phyloP scores from a whole-genome alignment of 2,329 filamentous ascomycete species.

The Fusarium staphyleae region DNA sequence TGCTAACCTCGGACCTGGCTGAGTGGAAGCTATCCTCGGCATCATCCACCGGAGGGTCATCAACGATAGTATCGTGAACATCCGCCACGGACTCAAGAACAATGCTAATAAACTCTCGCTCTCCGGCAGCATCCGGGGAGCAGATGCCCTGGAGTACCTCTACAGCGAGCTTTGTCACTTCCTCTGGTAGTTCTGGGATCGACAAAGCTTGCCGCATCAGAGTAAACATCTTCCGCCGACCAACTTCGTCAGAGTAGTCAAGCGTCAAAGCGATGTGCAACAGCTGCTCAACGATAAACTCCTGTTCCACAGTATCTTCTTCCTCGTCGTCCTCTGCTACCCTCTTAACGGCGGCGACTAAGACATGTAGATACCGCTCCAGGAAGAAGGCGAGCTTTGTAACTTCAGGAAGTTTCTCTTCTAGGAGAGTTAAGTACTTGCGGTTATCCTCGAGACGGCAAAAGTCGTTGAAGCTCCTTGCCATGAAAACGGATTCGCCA shows the following conservation, averaged over 20 bases:
- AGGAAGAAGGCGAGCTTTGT: slow-evolving; percentile 89
- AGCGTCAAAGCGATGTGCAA: slow-evolving; percentile 90
- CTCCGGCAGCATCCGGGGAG: slow-evolving; percentile 73
- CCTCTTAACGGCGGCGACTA: slow-evolving; percentile 69
- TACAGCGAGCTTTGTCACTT: slow-evolving; percentile 86
- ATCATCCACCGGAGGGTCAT: slow-evolving; percentile 66
- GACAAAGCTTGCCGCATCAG: slow-evolving; percentile 86
- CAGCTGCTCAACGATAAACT: slow-evolving; percentile 95
- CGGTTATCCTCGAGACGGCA: slow-evolving; percentile 77
- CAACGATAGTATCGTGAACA: slow-evolving; percentile 91
- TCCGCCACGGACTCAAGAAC: slow-evolving; percentile 95
- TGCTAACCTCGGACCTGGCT: slow-evolving; percentile 83
- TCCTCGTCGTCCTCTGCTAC: slow-evolving; percentile 66
- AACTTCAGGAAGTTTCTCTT: slow-evolving; percentile 95
- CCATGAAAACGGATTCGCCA: slow-evolving; percentile 88
- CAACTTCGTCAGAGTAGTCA: slow-evolving; percentile 97
- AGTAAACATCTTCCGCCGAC: slow-evolving; percentile 93
- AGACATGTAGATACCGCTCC: slow-evolving; percentile 75
- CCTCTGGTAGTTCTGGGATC: slow-evolving; percentile 86
- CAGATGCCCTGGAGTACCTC: slow-evolving; percentile 85
- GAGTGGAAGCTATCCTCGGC: slow-evolving; percentile 86
- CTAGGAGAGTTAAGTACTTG: slow-evolving; percentile 77
- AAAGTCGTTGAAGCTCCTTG: slow-evolving; percentile 92
- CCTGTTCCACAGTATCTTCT: slow-evolving; percentile 85
- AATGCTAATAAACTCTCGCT: slow-evolving; percentile 83